Percentiles rank a stretch among this genome's conserved stretches.
Evolutionary conservation across 2,329 filamentous ascomycete species (phyloP).

Genomic region (Beauveria sp.): DNA sequence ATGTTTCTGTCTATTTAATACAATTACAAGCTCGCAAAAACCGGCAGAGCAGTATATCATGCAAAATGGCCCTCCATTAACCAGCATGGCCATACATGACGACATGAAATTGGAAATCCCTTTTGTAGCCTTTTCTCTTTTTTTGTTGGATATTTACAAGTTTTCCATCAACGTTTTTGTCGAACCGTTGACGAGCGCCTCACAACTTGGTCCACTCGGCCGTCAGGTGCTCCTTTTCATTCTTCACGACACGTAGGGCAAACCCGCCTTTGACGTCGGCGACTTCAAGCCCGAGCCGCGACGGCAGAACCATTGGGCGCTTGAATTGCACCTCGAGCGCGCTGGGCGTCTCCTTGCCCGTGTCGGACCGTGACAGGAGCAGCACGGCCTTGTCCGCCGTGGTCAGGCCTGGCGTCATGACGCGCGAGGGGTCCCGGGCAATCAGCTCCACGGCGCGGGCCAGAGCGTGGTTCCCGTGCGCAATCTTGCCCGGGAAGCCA

Average conservation of each 20-base stretch:
- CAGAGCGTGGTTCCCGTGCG: conserved; percentile 12
- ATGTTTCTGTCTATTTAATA: neutral
- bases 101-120: neutral
- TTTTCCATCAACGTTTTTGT: neutral
- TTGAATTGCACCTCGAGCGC: conserved; percentile 9
- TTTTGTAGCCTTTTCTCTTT: neutral
- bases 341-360: conserved; percentile 4
- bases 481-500: conserved; percentile 11
- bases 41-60: neutral
- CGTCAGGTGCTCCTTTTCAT: conserved; percentile 11
- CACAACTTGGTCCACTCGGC: neutral
- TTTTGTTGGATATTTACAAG: neutral
- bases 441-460: conserved; percentile 8
- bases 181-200: neutral
- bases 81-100: neutral
- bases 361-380: neutral
- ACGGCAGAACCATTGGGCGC: conserved; percentile 10
- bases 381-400: neutral
- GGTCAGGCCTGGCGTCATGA: neutral
- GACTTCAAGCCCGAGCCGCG: conserved; percentile 4
- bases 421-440: neutral
- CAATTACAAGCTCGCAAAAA: neutral
- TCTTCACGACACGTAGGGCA: conserved; percentile 5
- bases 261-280: neutral
- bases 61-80: neutral